These are phyloP conservation scores for Solanum corneliomulleri DNA, from an alignment of 257 asterid species.

Conservation along the genomic window DNA sequence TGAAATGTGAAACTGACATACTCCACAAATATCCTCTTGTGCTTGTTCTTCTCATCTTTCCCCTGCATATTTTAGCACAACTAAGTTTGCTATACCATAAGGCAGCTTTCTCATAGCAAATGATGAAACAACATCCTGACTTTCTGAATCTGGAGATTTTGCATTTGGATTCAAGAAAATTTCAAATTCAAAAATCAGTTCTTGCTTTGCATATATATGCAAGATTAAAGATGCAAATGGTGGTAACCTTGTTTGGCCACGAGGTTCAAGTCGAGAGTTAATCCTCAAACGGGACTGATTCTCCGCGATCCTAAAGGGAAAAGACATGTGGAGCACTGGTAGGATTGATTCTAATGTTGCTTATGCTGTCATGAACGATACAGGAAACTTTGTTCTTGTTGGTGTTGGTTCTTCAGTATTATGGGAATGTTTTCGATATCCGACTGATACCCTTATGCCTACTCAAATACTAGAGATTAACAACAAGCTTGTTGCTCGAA, in stretches of 20 bases:
- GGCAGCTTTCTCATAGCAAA: constrained; percentile 26
- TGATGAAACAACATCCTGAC: constrained; percentile 27
- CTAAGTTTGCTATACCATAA: not conserved
- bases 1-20: not conserved
- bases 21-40: not conserved
- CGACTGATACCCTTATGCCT: constrained; percentile 26
- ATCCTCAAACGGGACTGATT: constrained; percentile 16
- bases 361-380: constrained; percentile 30
- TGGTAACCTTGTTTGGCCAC: constrained; percentile 17
- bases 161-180: constrained; percentile 47
- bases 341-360: constrained; percentile 3
- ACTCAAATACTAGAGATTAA: constrained; percentile 4
- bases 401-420: constrained; percentile 3
- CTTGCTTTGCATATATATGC: constrained; percentile 39
- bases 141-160: constrained; percentile 36
- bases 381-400: constrained; percentile 39
- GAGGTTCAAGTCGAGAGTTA: constrained; percentile 25
- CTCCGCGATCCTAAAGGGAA: constrained; percentile 25
- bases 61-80: constrained; percentile 14
- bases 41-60: not conserved
- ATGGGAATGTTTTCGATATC: constrained; percentile 46
- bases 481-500: not conserved
- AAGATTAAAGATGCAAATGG: constrained; percentile 17
- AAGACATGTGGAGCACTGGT: constrained; percentile 3
- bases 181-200: constrained; percentile 6